These are phyloP conservation scores for Limnanthes douglasii DNA, from an alignment of 345 rosid genomes.

Conservation along the genomic window DNA sequence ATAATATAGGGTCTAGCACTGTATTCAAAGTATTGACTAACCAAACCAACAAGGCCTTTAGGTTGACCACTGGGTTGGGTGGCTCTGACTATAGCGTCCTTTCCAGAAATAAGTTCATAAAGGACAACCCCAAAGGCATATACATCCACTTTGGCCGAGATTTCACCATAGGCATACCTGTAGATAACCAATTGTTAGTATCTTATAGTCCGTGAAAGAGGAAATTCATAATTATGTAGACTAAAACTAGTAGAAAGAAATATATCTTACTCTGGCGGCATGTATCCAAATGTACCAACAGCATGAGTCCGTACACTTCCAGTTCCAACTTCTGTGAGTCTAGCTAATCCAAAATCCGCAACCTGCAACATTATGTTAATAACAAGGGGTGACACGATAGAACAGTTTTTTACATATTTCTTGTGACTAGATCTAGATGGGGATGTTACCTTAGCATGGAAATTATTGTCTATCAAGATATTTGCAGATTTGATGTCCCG, in stretches of 20 bases:
- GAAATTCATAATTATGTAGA: too few species aligned
- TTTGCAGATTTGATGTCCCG: constrained; percentile 95
- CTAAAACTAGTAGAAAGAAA: too few species aligned
- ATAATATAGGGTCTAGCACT: too few species aligned
- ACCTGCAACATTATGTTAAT: constrained; percentile 51
- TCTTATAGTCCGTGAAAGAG: too few species aligned
- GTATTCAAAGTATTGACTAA: constrained; percentile 15
- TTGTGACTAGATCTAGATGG: too few species aligned
- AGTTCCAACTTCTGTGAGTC: constrained; percentile 77
- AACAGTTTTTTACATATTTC: too few species aligned
- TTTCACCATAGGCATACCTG: constrained; percentile 88
- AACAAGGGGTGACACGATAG: too few species aligned
- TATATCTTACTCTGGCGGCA: constrained; percentile 88
- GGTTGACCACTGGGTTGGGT: constrained; percentile 36
- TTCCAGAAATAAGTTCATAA: constrained; percentile 86
- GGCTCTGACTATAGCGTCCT: constrained; percentile 66
- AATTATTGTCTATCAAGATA: constrained; percentile 80
- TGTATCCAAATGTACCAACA: constrained; percentile 97
- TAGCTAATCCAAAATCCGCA: constrained; percentile 93
- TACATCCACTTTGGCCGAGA: constrained; percentile 86
- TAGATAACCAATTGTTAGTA: too few species aligned
- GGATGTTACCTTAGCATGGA: constrained; percentile 57
- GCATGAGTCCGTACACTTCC: constrained; percentile 60
- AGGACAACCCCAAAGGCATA: constrained; percentile 96
- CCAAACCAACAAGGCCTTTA: constrained; percentile 85